These are phyloP conservation scores for Tuber aestivum DNA, from an alignment of 495 filamentous ascomycete species.

Conservation along the genomic window DNA sequence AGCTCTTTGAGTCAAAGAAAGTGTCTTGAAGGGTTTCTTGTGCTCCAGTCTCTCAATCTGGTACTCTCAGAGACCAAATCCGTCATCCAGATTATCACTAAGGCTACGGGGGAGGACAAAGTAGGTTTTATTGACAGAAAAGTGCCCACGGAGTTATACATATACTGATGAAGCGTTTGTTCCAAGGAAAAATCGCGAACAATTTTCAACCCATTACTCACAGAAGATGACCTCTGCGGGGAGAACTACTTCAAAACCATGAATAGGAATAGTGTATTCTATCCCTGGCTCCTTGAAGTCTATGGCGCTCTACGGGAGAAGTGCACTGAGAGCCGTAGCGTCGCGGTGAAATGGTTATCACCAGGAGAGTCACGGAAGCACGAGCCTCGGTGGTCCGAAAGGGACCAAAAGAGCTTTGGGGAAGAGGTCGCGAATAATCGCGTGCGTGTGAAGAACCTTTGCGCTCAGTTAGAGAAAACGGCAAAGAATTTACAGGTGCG, in stretches of 20 bases:
- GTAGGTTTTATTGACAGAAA: not conserved
- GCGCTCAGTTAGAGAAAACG: not conserved
- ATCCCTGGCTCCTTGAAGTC: constrained; percentile 2
- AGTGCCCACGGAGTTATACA: not conserved
- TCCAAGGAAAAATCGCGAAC: not conserved
- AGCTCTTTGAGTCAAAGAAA: not conserved
- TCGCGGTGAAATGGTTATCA: not conserved
- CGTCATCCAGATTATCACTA: not conserved
- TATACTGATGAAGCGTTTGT: not conserved
- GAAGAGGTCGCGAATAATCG: not conserved
- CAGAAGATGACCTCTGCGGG: constrained; percentile 1
- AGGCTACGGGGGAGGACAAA: not conserved
- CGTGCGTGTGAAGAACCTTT: not conserved
- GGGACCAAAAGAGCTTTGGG: not conserved
- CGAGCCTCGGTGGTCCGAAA: not conserved
- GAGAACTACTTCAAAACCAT: constrained; percentile 9
- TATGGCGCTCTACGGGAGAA: not conserved
- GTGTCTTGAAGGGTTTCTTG: constrained; percentile 7
- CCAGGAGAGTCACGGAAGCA: not conserved
- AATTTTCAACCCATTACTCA: constrained; percentile 2
- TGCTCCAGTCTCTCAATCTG: not conserved
- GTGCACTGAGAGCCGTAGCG: not conserved
- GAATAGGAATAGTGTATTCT: constrained; percentile 1
- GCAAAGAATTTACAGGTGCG: not conserved
- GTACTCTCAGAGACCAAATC: not conserved